Conservation (phyloP, 2,329 filamentous ascomycete species). For the Pseudocercospora fuligena region DNA sequence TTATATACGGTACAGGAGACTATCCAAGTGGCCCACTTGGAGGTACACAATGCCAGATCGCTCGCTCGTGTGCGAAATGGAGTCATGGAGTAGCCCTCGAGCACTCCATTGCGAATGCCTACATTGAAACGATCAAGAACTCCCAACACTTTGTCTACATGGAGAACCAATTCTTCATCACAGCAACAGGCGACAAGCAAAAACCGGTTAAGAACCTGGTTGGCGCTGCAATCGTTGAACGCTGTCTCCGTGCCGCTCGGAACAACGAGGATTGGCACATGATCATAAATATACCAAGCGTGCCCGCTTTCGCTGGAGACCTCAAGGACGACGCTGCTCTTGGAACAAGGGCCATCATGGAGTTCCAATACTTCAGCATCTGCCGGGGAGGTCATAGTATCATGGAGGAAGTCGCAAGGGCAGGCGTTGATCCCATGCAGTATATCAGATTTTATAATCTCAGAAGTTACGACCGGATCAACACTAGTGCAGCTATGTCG, state of each 20-base stretch:
- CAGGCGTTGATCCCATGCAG: constrained; percentile 70
- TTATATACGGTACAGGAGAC: constrained; percentile 24
- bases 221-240: constrained; percentile 76
- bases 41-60: constrained; percentile 77
- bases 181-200: constrained; percentile 72
- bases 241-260: constrained; percentile 72
- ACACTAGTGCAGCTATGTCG: constrained; percentile 66
- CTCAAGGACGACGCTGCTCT: constrained; percentile 73
- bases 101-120: constrained; percentile 92
- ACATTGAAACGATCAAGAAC: constrained; percentile 90
- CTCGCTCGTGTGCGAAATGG: constrained; percentile 63
- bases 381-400: constrained; percentile 78
- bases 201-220: constrained; percentile 77
- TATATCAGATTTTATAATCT: constrained; percentile 88
- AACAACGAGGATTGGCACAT: constrained; percentile 72
- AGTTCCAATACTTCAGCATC: constrained; percentile 83
- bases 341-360: constrained; percentile 83
- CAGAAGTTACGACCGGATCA: constrained; percentile 82
- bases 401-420: constrained; percentile 69
- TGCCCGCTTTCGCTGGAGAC: constrained; percentile 83
- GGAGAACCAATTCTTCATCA: constrained; percentile 86
- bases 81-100: constrained; percentile 63
- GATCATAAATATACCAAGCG: constrained; percentile 76
- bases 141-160: constrained; percentile 69
- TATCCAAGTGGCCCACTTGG: constrained; percentile 59